Base-by-base conservation (phyloP, 257 asterid genomes). In the Osmanthus fragrans region DNA sequence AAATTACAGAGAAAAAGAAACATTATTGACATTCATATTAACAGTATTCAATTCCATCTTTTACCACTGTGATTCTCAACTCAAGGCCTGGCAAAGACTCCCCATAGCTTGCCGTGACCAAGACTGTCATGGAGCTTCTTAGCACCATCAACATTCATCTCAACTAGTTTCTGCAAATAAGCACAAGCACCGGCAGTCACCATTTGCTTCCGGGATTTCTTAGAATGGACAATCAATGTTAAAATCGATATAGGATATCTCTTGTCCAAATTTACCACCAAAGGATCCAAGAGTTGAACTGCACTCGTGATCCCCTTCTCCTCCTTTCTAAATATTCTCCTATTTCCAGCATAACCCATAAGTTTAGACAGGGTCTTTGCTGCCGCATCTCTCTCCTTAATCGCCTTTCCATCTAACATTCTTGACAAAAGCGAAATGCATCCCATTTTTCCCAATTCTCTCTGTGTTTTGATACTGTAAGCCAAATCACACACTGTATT, bases 371-470 rank as follows among this genome's bases (percentile, higher is more conserved):
- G 82, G 8, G 89, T 82, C 68, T 85, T 89, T 0, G 92, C 89
- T 0, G 94, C 96, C 0, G 92, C 92, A 68, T 85, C 94, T 83
- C 85, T 95, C 88, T 95, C 99, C 82, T 90, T 93, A 0, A 78
- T 70, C 0, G 92, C 90, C 72, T 95, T 95, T 3, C 96, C 94
- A 33, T 95, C 99, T 18, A 90, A 56, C 93, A 91, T 87, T 34
- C 80, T 85, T 40, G 90, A 91, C 9, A 94, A 80, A 4, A 77
- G 79, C 0, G 89, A 66, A 77, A 95, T 83, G 81, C 96, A 88
- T 33, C 97, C 97, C 60, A 87, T 81, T 79, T 92, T 97, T 0
- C 99, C 97, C 72, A 92, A 74, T 72, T 94, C 97, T 76, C 86
- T 94, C 11, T 92, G 87, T 19, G 86, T 85, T 76, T 87, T 92